Conservation (phyloP, 202 grass and related monocot genomes). For the Cymbopogon flexuosus region DNA sequence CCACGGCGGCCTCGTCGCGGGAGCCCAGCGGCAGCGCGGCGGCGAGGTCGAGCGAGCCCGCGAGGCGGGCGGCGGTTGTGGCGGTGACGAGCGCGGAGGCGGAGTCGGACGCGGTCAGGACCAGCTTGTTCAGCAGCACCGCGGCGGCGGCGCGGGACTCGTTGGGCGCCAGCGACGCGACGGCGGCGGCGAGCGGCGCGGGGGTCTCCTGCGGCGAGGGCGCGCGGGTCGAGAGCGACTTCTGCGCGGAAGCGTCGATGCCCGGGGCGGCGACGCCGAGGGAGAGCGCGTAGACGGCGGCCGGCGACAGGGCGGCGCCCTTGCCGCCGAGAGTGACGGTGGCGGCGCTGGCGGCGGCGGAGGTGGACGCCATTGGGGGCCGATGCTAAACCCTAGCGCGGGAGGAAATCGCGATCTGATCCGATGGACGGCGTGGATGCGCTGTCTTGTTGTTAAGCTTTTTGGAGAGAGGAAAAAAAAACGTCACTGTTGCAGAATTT, state of each 20-base stretch:
- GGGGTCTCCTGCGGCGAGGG: constrained; percentile 36
- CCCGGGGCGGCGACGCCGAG: constrained; percentile 16
- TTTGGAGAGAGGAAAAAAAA: too few relatives aligned
- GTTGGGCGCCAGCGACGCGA: constrained; percentile 7
- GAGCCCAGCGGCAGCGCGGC: constrained; percentile 33
- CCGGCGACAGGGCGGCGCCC: constrained; percentile 37
- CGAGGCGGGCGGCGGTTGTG: constrained; percentile 31
- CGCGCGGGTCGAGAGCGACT: constrained; percentile 38
- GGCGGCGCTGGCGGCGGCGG: constrained; percentile 21
- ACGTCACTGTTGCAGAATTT: neutral
- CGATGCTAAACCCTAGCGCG: constrained; percentile 32
- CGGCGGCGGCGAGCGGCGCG: constrained; percentile 8
- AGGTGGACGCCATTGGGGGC: constrained; percentile 21
- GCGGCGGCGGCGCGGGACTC: constrained; percentile 56
- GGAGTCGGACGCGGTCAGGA: constrained; percentile 52
- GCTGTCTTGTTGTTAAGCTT: neutral
- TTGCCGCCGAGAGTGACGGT: constrained; percentile 54
- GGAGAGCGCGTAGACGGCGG: constrained; percentile 45
- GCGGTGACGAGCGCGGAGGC: constrained; percentile 36
- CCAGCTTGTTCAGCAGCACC: constrained; percentile 82
- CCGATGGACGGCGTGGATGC: constrained; percentile 20
- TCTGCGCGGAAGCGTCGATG: constrained; percentile 54
- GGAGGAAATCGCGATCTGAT: neutral
- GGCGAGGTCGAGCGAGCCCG: constrained; percentile 40
- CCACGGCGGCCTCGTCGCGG: constrained; percentile 48